Evolutionary conservation across 495 filamentous ascomycete species (phyloP), one percentile per base, ranked within the genome.

Genomic region (Aspergillus egyptiacus): DNA sequence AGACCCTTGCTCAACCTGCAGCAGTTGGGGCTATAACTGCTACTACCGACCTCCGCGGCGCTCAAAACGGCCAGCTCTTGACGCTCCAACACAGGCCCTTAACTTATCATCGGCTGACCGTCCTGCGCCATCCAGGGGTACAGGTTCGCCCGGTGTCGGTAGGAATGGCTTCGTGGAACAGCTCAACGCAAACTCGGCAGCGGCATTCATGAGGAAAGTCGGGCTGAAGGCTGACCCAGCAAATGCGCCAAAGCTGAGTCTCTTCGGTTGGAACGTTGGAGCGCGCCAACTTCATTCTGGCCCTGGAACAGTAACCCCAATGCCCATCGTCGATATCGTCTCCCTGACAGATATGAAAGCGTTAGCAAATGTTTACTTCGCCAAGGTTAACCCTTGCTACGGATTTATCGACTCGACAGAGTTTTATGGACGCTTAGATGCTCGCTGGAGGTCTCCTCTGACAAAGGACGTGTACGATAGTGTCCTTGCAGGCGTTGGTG

Each of bases 231-330:
- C 79, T 18, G 73, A 76, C 24, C 64, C 74, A 1, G 57, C 66
- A 2, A 70, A 69, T 44, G 75, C 74, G 9, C 76, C 76, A 0
- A 63, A 70, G 15, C 47, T 77, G 27, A 73, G 73, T 20, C 64
- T 76, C 3, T 81, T 77, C 55, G 76, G 64, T 0, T 81, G 75
- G 76, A 77, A 79, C 58, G 53, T 69, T 13, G 74, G 74, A 7
- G 59, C 60, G 13, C 64, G 76, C 18, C 34, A 57, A 11, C 54
- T 63, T n/a, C 48, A 56, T 9, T 56, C 56, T 6, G 40, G 43
- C 2, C 14, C 47, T 1, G 28, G 22, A 7, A 27, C 47, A 0
- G 23, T 13, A 9, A 2, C 54, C 5, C 47, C 48, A 2, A n/a
- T 52, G 6, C 53, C 50, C 0, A 55, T 76, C 22, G 57, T 62